Percentiles rank a stretch among this genome's conserved stretches.
phyloP scores from a whole-genome alignment of 208 protist species.

The Trypanosoma theileri region DNA sequence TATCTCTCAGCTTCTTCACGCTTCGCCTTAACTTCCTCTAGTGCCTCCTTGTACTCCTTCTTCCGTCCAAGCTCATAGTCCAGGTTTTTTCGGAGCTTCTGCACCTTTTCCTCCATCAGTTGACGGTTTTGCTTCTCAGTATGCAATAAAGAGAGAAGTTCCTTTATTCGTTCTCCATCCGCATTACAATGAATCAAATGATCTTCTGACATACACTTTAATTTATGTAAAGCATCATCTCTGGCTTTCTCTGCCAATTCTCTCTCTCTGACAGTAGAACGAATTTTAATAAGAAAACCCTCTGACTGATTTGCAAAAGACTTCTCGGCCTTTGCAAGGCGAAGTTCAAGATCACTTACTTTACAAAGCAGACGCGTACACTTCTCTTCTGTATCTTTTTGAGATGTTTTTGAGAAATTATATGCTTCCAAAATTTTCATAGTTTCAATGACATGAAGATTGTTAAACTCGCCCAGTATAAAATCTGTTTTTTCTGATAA shows the following conservation, averaged over 20 bases:
- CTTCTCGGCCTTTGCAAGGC: constrained; percentile 7
- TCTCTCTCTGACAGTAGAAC: constrained; percentile 7
- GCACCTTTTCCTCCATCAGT: constrained; percentile 26
- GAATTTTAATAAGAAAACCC: constrained; percentile 13
- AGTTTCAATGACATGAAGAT: constrained; percentile 5
- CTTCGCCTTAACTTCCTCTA: constrained; percentile 60
- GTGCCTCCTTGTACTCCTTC: constrained; percentile 74
- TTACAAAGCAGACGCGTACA: constrained; percentile 1
- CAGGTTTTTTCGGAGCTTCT: constrained; percentile 50
- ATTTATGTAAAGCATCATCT: constrained; percentile 14
- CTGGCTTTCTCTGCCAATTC: constrained; percentile 9
- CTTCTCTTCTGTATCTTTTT: constrained; percentile 10
- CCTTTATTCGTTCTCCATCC: constrained; percentile 15
- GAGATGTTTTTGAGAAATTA: not conserved
- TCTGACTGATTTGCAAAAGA: constrained; percentile 4
- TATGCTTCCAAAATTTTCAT: constrained; percentile 1
- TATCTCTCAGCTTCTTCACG: constrained; percentile 61
- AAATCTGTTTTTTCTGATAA: constrained; percentile 20
- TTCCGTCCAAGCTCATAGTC: constrained; percentile 75
- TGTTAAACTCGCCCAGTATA: constrained; percentile 1
- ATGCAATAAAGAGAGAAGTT: constrained; percentile 22
- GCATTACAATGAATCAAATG: not conserved
- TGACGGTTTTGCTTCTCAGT: constrained; percentile 24
- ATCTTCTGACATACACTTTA: constrained; percentile 6
- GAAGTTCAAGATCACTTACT: constrained; percentile 2